Evolutionary conservation across 345 rosid genomes (phyloP).

Genomic region (Rubroshorea leprosula): DNA sequence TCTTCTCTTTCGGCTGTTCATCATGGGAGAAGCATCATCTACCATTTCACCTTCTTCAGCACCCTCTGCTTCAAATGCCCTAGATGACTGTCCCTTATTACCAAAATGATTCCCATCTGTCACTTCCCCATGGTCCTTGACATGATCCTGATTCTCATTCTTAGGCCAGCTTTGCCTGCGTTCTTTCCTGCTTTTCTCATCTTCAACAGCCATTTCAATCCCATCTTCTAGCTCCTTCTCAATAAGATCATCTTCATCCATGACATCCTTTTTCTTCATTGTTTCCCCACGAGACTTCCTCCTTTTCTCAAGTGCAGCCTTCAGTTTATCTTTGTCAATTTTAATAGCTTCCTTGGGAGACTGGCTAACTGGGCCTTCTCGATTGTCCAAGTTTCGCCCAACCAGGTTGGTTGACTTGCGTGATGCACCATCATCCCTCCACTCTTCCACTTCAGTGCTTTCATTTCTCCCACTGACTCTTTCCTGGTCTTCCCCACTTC

Average conservation of each 20-base stretch:
- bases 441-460: slow-evolving; percentile 40
- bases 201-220: slow-evolving; percentile 61
- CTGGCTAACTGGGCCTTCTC: slow-evolving; percentile 50
- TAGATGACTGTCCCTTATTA: slow-evolving; percentile 30
- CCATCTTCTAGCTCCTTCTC: slow-evolving; percentile 71
- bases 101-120: slow-evolving; percentile 31
- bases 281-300: slow-evolving; percentile 62
- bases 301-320: slow-evolving; percentile 60
- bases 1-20: slow-evolving; percentile 58
- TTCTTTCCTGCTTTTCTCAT: slow-evolving; percentile 49
- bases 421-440: slow-evolving; percentile 39
- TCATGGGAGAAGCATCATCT: slow-evolving; percentile 45
- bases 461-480: slow-evolving; percentile 34
- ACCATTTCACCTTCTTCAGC: slow-evolving; percentile 69
- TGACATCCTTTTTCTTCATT: slow-evolving; percentile 46
- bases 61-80: slow-evolving; percentile 15
- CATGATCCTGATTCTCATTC: slow-evolving; percentile 27
- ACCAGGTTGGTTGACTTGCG: slow-evolving; percentile 31
- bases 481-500: slow-evolving; percentile 52
- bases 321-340: slow-evolving; percentile 54
- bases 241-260: slow-evolving; percentile 77
- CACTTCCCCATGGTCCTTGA: slow-evolving; percentile 39
- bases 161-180: slow-evolving; percentile 47
- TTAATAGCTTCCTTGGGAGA: slow-evolving; percentile 62
- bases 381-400: slow-evolving; percentile 33